phyloP scores from a whole-genome alignment of 305 asterid species.

The Fraxinus angustifolia region DNA sequence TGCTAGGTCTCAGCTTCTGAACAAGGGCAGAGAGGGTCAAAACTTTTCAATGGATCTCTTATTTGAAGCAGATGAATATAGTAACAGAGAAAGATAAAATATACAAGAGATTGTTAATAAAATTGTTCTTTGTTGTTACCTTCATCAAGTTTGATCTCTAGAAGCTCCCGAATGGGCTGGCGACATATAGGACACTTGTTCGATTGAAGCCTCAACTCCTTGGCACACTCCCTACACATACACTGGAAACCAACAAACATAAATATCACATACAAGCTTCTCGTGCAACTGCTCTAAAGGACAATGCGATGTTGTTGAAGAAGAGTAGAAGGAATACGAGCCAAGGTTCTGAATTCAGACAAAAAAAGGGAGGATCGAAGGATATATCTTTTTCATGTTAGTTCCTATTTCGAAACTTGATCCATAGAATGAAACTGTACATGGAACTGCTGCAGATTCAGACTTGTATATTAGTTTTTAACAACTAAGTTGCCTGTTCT shows the following conservation, averaged over 20 bases:
- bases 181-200: conserved; percentile 84
- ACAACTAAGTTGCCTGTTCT: neutral
- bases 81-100: neutral
- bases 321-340: neutral
- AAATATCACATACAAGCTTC: neutral
- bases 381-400: neutral
- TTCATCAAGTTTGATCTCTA: conserved; percentile 77
- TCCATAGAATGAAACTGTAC: neutral
- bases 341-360: neutral
- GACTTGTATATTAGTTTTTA: neutral
- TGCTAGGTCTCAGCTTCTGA: conserved; percentile 25
- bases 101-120: neutral
- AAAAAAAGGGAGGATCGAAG: neutral
- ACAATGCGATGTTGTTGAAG: neutral
- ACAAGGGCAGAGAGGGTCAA: neutral
- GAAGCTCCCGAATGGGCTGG: conserved; percentile 78
- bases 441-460: neutral
- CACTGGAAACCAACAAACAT: conserved; percentile 47
- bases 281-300: neutral
- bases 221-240: conserved; percentile 78
- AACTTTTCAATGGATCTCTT: neutral
- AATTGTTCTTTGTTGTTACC: conserved; percentile 29
- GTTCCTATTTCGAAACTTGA: neutral
- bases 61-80: neutral
- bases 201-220: conserved; percentile 76